Percentiles rank a stretch among this genome's conserved stretches.
Evolutionary conservation across 768 basidiomycete genomes (phyloP).

Genomic region (Russula sp.): DNA sequence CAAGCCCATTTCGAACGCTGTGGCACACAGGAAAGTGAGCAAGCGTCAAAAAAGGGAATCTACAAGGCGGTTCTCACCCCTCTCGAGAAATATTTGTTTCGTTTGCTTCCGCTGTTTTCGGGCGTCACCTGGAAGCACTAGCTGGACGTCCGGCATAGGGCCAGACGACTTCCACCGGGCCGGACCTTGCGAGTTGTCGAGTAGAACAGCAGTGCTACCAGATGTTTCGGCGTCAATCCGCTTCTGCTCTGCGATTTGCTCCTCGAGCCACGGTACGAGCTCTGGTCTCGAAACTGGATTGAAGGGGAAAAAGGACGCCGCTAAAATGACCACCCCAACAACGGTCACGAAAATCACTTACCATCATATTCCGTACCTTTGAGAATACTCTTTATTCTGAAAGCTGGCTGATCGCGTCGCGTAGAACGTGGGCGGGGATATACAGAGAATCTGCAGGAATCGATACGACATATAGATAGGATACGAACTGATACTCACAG

Average conservation of each 20-base stretch:
- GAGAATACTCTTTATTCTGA: conserved; percentile 79
- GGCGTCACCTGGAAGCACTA: conserved; percentile 59
- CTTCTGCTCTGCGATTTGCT: conserved; percentile 75
- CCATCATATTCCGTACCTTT: conserved; percentile 73
- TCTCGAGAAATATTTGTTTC: conserved; percentile 62
- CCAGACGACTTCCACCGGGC: conserved; percentile 34
- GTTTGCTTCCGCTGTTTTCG: conserved; percentile 72
- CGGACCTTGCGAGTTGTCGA: conserved; percentile 34
- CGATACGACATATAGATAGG: neutral
- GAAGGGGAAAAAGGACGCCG: neutral
- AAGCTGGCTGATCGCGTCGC: conserved; percentile 57
- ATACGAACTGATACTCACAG: conserved; percentile 41
- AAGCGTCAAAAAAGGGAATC: neutral
- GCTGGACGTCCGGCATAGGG: conserved; percentile 45
- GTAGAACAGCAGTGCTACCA: conserved; percentile 46
- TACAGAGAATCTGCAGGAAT: conserved; percentile 41
- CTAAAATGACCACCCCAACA: conserved; percentile 10
- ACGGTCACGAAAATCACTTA: conserved; percentile 30
- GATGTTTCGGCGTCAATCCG: conserved; percentile 62
- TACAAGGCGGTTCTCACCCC: conserved; percentile 40
- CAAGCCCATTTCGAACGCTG: conserved; percentile 59
- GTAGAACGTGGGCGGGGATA: conserved; percentile 50
- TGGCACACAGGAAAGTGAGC: neutral
- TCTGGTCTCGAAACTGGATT: conserved; percentile 56
- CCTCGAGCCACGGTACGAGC: conserved; percentile 67